These are phyloP conservation scores for Rosa persica DNA, from an alignment of 306 rosid genomes.

Conservation along the genomic window DNA sequence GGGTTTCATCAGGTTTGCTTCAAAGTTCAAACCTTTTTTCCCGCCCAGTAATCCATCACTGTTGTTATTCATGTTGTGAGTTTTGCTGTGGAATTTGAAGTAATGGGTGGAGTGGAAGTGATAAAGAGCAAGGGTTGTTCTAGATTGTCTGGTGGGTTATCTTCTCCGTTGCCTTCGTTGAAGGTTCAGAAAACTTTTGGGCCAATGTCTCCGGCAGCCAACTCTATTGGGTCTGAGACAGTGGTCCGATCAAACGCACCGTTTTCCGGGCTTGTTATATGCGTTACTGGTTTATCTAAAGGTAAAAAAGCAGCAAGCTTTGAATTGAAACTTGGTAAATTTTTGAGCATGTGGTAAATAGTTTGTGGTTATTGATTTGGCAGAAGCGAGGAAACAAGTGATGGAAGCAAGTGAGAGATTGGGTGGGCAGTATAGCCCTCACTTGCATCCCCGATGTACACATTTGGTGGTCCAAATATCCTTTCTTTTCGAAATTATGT, in stretches of 20 bases:
- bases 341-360: neutral
- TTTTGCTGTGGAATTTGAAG: constrained; percentile 24
- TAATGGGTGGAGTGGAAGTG: constrained; percentile 72
- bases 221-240: constrained; percentile 48
- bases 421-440: constrained; percentile 91
- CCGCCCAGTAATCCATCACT: constrained; percentile 30
- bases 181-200: constrained; percentile 55
- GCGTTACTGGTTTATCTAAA: constrained; percentile 94
- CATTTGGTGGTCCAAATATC: constrained; percentile 99
- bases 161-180: constrained; percentile 56
- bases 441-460: constrained; percentile 90
- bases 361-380: constrained; percentile 36
- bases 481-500: constrained; percentile 36
- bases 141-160: constrained; percentile 53
- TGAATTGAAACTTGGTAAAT: constrained; percentile 15
- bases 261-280: constrained; percentile 77
- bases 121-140: constrained; percentile 79
- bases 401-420: constrained; percentile 90
- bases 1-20: constrained; percentile 3
- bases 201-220: constrained; percentile 64
- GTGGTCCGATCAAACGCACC: constrained; percentile 56
- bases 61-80: neutral
- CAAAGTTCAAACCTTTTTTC: constrained; percentile 13
- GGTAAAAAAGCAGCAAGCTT: constrained; percentile 38
- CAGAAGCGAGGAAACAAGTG: constrained; percentile 99